Conservation (phyloP, 257 asterid genomes). For the Ophiorrhiza pumila region DNA sequence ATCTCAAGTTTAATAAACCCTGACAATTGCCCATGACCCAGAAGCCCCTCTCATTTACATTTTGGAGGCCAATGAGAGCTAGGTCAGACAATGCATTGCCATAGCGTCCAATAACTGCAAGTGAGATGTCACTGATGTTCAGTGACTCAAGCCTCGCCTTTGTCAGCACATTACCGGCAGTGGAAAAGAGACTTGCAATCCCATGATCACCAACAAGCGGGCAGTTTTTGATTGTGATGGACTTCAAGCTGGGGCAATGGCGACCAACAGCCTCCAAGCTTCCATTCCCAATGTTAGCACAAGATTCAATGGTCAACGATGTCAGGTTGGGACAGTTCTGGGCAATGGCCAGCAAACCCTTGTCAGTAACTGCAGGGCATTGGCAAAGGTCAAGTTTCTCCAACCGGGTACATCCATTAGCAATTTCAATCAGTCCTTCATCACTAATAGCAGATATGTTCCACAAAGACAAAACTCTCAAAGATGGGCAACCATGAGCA, state of each 20-base stretch:
- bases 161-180: slow-evolving; percentile 52
- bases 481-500: slow-evolving; percentile 73
- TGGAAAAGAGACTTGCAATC: slow-evolving; percentile 58
- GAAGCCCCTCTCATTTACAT: slow-evolving; percentile 82
- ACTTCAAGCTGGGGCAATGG: slow-evolving; percentile 56
- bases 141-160: slow-evolving; percentile 61
- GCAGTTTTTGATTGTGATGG: slow-evolving; percentile 57
- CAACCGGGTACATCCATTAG: slow-evolving; percentile 56
- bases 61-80: slow-evolving; percentile 48
- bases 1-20: slow-evolving; percentile 70
- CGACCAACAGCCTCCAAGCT: slow-evolving; percentile 64
- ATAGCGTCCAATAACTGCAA: slow-evolving; percentile 87
- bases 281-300: slow-evolving; percentile 68
- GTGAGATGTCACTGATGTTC: slow-evolving; percentile 63
- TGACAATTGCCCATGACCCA: slow-evolving; percentile 96
- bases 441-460: slow-evolving; percentile 61
- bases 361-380: slow-evolving; percentile 71
- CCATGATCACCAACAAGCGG: slow-evolving; percentile 73
- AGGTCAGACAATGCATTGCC: slow-evolving; percentile 66
- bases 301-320: slow-evolving; percentile 69
- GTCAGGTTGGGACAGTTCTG: slow-evolving; percentile 63
- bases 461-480: slow-evolving; percentile 73
- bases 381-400: slow-evolving; percentile 81
- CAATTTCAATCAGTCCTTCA: slow-evolving; percentile 73
- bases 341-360: slow-evolving; percentile 58